These are phyloP conservation scores for Alternaria sp. DNA, from an alignment of 2,329 filamentous ascomycete species.

Conservation along the genomic window DNA sequence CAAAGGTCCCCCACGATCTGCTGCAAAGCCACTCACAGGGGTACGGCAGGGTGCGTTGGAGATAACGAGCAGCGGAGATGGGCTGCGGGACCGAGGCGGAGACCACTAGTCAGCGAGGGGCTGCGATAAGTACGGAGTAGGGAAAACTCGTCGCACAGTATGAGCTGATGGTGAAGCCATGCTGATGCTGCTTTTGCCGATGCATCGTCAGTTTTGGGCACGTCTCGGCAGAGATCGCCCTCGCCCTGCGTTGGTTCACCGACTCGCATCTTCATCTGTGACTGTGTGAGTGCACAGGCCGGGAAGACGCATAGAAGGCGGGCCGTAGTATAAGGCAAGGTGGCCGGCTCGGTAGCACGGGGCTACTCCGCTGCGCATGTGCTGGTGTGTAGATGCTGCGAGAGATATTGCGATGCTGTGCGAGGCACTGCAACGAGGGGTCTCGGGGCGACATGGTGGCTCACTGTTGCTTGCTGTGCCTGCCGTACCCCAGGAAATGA, in stretches of 20 bases:
- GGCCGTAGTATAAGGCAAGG: constrained; percentile 22
- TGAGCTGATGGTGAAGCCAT: constrained; percentile 6
- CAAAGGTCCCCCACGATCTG: constrained; percentile 33
- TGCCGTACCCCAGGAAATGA: constrained; percentile 28
- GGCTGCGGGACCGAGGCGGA: constrained; percentile 11
- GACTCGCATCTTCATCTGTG: constrained; percentile 20
- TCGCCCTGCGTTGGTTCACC: constrained; percentile 19
- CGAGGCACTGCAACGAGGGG: constrained; percentile 7
- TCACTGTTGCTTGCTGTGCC: constrained; percentile 23
- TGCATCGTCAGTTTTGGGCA: constrained; percentile 9
- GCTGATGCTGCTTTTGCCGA: constrained; percentile 11
- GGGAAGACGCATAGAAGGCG: constrained; percentile 27
- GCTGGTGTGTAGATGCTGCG: constrained; percentile 12
- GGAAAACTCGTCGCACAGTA: constrained; percentile 17
- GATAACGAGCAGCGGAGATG: constrained; percentile 24
- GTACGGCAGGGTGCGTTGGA: constrained; percentile 25
- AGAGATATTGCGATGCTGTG: constrained; percentile 23
- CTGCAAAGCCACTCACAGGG: constrained; percentile 31
- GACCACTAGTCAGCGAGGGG: constrained; percentile 12
- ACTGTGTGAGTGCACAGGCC: constrained; percentile 10
- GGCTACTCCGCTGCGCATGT: constrained; percentile 4
- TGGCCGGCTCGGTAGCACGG: constrained; percentile 14
- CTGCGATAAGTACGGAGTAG: constrained; percentile 16
- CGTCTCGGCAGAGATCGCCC: constrained; percentile 14
- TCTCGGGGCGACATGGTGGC: constrained; percentile 9